Percentiles rank a stretch among this genome's conserved stretches.
These are phyloP conservation scores for Piper betle DNA, from an alignment of 164 flowering plant species.

Conservation along the genomic window DNA sequence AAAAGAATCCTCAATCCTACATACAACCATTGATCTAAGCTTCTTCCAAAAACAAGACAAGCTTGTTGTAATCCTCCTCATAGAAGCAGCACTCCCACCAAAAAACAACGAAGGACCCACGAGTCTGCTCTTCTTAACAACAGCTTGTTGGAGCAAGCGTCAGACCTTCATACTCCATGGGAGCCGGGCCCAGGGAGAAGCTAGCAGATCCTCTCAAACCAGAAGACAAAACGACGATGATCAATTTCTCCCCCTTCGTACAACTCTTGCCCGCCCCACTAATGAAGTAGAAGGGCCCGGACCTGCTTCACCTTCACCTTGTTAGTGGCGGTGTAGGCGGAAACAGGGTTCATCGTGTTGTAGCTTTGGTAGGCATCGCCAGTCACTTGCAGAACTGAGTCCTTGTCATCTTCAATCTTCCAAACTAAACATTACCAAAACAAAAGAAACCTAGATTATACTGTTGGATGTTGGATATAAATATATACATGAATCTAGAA, in stretches of 20 bases:
- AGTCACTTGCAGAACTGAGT: conserved; percentile 42
- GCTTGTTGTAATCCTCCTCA: not conserved
- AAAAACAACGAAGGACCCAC: not conserved
- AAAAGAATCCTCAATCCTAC: too few species aligned
- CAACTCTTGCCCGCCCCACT: conserved; percentile 39
- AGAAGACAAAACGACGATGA: conserved; percentile 35
- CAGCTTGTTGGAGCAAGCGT: conserved; percentile 24
- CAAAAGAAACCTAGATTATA: too few species aligned
- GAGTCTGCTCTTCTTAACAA: conserved; percentile 1
- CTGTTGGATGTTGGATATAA: too few species aligned
- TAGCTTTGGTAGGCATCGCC: conserved; percentile 14
- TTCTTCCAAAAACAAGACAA: too few species aligned
- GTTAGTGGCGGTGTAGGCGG: conserved; percentile 30
- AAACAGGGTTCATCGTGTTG: conserved; percentile 33
- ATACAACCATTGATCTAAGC: too few species aligned
- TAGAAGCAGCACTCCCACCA: not conserved
- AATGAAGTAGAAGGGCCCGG: conserved; percentile 47
- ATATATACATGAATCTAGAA: too few species aligned
- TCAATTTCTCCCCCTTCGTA: conserved; percentile 40
- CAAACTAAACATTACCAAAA: conserved; percentile 20
- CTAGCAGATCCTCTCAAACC: conserved; percentile 8
- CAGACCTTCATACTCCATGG: conserved; percentile 28
- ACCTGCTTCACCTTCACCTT: conserved; percentile 23
- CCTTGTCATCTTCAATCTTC: conserved; percentile 25
- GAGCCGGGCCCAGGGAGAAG: conserved; percentile 38